Evolutionary conservation across 208 protist species (phyloP), one percentile per base, ranked within the genome.

Genomic region (Trypanosoma cruzi): DNA sequence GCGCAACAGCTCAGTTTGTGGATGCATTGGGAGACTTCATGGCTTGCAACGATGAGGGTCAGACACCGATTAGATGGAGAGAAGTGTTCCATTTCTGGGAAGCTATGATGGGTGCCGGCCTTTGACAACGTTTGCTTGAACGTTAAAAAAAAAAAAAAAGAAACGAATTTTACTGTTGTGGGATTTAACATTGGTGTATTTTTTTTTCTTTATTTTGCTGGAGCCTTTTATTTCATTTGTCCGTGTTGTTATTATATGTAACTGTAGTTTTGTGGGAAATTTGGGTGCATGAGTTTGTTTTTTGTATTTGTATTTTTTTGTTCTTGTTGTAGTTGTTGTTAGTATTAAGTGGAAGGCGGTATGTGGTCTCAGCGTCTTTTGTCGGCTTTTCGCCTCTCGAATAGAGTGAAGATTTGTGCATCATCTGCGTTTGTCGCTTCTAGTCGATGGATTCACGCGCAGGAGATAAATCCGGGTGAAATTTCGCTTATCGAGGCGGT

Each of bases 401-500:
- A 34, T 57, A n/a, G 40, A 22, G 36, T 20, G 32, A 62, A 5
- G 14, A 46, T 34, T 6, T 28, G 26, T 62, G 32, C 10, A 22
- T 4, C 32, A 29, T 11, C 4, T 62, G n/a, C 31, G 16, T 29
- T 29, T 42, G 34, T 49, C 5, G 57, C 57, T 44, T 28, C 32
- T 48, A 22, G 26, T 29, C 56, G 73, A 16, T 65, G 8, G 46
- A 16, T 73, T 32, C 63, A 73, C 48, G 50, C 62, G 18, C 65
- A 73, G 50, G 76, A 81, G 37, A 76, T 75, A 28, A 52, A 31
- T 44, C 76, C 76, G 4, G 64, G 62, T 24, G 76, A 81, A 10
- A 76, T 81, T 66, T 81, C 64, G 29, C 48, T 81, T 24, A 59
- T 81, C 0, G 77, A 79, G 32, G 44, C 68, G 8, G 60, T 34